phyloP scores from a whole-genome alignment of 352 stramenopile genomes.

The Phytophthora ohioensis region DNA sequence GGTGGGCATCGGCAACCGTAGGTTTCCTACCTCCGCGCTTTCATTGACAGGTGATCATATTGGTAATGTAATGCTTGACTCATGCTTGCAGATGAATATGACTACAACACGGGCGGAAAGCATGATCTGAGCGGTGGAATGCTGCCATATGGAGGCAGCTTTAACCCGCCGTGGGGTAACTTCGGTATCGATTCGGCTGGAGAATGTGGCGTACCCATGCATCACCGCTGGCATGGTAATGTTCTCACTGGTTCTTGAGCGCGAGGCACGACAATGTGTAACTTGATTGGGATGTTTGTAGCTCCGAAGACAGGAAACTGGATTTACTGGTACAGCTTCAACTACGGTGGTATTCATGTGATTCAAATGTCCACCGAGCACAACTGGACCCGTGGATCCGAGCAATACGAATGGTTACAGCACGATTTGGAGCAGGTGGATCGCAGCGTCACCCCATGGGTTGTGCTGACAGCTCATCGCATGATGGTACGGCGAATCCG shows the following conservation, averaged over 20 bases:
- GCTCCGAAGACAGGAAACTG: slow-evolving; percentile 67
- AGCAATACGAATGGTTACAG: slow-evolving; percentile 90
- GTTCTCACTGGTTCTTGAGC: neutral
- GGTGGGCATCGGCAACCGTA: slow-evolving; percentile 83
- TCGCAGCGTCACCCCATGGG: slow-evolving; percentile 87
- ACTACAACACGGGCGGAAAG: slow-evolving; percentile 64
- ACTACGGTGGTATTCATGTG: slow-evolving; percentile 89
- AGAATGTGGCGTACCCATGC: slow-evolving; percentile 75
- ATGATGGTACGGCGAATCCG: slow-evolving; percentile 74
- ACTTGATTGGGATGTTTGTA: slow-evolving; percentile 31
- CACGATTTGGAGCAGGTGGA: slow-evolving; percentile 82
- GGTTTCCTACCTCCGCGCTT: slow-evolving; percentile 18
- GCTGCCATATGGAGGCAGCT: slow-evolving; percentile 51
- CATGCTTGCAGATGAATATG: slow-evolving; percentile 66
- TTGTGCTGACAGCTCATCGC: slow-evolving; percentile 91
- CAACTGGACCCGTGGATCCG: slow-evolving; percentile 84
- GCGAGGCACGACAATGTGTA: slow-evolving; percentile 3
- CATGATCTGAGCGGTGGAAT: slow-evolving; percentile 63
- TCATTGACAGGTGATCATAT: neutral
- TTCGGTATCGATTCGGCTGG: slow-evolving; percentile 68
- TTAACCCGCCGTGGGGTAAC: slow-evolving; percentile 76
- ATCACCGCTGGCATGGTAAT: slow-evolving; percentile 74
- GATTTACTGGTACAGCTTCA: slow-evolving; percentile 92
- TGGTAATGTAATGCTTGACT: neutral
- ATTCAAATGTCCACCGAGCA: slow-evolving; percentile 93